Evolutionary conservation across 2,329 filamentous ascomycete species (phyloP), one percentile per base, ranked within the genome.

Genomic region (Xenoacremonium recifei): DNA sequence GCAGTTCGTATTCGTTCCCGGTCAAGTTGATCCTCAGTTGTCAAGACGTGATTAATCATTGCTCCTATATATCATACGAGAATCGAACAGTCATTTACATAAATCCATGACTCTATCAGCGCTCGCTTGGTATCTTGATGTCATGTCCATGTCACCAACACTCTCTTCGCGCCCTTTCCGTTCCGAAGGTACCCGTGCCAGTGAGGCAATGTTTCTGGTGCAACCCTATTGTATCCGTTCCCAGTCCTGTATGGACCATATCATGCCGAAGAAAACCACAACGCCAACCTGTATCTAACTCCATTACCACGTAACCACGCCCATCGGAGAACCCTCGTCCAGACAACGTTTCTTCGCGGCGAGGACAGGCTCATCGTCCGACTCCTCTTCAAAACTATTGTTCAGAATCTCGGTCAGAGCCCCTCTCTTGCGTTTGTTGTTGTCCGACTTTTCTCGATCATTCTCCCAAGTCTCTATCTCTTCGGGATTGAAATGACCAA

Each of bases 381-480:
- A 54, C 9, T 63, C 63, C 20, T 67, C 64, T 15, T 72, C 68
- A 29, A 71, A 69, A 48, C 68, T 71, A 39, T 58, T 62, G 45
- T 68, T 67, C 10, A 69, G 56, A 21, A 69, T 60, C 35, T 71
- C 65, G 4, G 59, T 52, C 3, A 70, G 52, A 4, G 62, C 59
- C 17, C 63, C 59, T 15, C 65, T 63, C 46, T 68, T 68, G 4
- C 60, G 55, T 47, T 66, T 67, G 30, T 47, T 44, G 23, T 45
- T 40, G 6, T 42, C 43, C 19, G 58, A 57, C 35, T 65, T 60
- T 50, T 72, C 67, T 6, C 55, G 52, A 2, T 68, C 63, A 5
- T 62, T 58, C 38, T 71, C 67, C 64, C 70, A 77, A 2, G 69
- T 73, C 42, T 76, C 70, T 37, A 78, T 71, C 13, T 61, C 55